Percentiles rank a stretch among this genome's conserved stretches.
Conservation (phyloP, 352 stramenopile species). For the Pythium aphanidermatum region DNA sequence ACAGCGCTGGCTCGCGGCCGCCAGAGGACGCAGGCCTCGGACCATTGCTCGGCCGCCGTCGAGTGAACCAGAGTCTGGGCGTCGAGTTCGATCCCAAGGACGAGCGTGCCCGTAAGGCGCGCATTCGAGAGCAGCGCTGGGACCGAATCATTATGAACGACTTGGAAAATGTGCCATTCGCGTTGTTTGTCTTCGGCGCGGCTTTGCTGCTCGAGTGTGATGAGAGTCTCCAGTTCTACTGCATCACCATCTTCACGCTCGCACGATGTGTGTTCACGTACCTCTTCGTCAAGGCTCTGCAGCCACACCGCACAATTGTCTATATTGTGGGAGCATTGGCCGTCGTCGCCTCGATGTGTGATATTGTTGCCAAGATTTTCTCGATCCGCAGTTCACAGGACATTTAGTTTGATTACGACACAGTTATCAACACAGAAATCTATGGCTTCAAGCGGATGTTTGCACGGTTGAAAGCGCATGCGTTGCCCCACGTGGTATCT, state of each 20-base stretch:
- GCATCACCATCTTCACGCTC: constrained; percentile 38
- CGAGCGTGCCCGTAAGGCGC: constrained; percentile 29
- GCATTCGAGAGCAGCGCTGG: constrained; percentile 31
- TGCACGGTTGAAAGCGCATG: no score
- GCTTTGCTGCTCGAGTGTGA: constrained; percentile 29
- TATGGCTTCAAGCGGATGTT: no score
- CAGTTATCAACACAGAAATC: no score
- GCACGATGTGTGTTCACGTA: constrained; percentile 38
- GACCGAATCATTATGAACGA: constrained; percentile 54
- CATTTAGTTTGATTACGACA: no score
- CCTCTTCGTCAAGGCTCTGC: constrained; percentile 37
- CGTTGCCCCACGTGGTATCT: no score
- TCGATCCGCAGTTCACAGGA: no score
- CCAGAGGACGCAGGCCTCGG: constrained; percentile 46
- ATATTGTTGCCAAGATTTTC: no score
- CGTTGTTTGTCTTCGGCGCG: constrained; percentile 36
- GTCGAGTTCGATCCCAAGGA: constrained; percentile 19
- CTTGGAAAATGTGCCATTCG: constrained; percentile 50
- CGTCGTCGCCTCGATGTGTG: no score
- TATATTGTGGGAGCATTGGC: no score
- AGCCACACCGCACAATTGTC: constrained; percentile 22
- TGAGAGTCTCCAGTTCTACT: constrained; percentile 21
- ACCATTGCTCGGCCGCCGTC: constrained; percentile 28
- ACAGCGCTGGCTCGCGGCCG: constrained; percentile 15
- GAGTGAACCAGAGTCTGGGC: constrained; percentile 35